Evolutionary conservation across 345 rosid species (phyloP).

Genomic region (Aquilaria yunnanensis): DNA sequence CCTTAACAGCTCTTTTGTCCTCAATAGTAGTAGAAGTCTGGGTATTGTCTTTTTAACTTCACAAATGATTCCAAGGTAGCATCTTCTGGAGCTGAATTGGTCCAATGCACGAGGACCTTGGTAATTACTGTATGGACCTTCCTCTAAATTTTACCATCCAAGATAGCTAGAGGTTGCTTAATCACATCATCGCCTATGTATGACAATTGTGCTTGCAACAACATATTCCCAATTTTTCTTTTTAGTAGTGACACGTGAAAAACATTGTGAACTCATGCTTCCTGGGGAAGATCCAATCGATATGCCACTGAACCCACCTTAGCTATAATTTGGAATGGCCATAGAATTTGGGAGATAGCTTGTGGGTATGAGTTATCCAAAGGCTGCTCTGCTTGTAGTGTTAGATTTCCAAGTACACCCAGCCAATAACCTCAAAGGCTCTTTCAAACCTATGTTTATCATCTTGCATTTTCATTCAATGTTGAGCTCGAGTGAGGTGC

Average conservation of each 20-base stretch:
- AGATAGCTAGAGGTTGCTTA: too few species aligned
- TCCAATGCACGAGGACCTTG: too few species aligned
- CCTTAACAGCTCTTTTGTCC: too few species aligned
- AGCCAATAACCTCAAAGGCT: background rate
- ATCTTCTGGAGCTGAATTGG: too few species aligned
- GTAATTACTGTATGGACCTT: too few species aligned
- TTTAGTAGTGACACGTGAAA: background rate
- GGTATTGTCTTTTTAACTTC: too few species aligned
- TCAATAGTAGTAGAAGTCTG: too few species aligned
- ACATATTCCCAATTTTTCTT: background rate
- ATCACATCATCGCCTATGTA: too few species aligned
- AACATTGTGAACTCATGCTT: background rate
- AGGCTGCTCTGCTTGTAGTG: background rate
- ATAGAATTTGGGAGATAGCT: background rate
- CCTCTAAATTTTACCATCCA: too few species aligned
- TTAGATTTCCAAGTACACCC: background rate
- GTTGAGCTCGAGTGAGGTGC: background rate
- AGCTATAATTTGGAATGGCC: background rate
- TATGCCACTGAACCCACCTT: background rate
- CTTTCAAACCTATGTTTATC: background rate
- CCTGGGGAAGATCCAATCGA: background rate
- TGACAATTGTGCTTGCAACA: too few species aligned
- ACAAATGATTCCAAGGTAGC: too few species aligned
- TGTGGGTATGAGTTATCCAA: background rate
- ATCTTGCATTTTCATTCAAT: background rate